These are phyloP conservation scores for Wallacemonas collosoma DNA, from an alignment of 208 protist genomes.

Conservation along the genomic window DNA sequence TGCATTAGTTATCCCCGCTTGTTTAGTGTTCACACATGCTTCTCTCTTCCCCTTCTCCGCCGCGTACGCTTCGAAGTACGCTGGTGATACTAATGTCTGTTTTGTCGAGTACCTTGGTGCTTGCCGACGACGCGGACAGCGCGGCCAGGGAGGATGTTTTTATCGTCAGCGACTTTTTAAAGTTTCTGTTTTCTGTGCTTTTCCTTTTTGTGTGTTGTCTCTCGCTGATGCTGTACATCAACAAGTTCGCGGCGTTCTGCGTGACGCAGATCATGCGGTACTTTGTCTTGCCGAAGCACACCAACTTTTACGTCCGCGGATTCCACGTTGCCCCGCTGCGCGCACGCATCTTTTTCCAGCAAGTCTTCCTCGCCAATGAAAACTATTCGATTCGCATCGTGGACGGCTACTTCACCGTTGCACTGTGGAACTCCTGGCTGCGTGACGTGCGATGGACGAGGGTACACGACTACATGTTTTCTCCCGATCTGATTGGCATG, in stretches of 20 bases:
- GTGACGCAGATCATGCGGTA: slow-evolving; percentile 61
- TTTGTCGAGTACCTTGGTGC: too few species aligned
- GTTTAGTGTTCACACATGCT: slow-evolving; percentile 15
- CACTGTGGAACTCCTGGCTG: slow-evolving; percentile 73
- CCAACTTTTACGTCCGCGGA: slow-evolving; percentile 51
- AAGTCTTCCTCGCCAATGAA: slow-evolving; percentile 74
- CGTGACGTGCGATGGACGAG: slow-evolving; percentile 54
- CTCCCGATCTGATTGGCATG: slow-evolving; percentile 62
- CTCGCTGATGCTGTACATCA: slow-evolving; percentile 66
- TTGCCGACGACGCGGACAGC: not conserved
- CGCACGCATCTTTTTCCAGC: slow-evolving; percentile 72
- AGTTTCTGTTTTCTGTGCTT: slow-evolving; percentile 70
- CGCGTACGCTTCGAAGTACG: too few species aligned
- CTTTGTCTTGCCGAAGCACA: slow-evolving; percentile 60
- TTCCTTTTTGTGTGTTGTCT: slow-evolving; percentile 71
- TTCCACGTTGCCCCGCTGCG: slow-evolving; percentile 65
- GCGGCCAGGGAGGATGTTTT: slow-evolving; percentile 21
- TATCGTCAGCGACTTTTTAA: slow-evolving; percentile 52
- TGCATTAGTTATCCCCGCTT: not conserved
- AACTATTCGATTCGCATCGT: slow-evolving; percentile 84
- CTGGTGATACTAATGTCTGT: too few species aligned
- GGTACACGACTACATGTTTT: slow-evolving; percentile 79
- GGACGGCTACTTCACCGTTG: slow-evolving; percentile 84
- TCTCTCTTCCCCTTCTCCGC: not conserved
- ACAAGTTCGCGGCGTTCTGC: slow-evolving; percentile 40